Evolutionary conservation across 2,329 filamentous ascomycete species (phyloP).

Genomic region (Epicoccum sorghinum): DNA sequence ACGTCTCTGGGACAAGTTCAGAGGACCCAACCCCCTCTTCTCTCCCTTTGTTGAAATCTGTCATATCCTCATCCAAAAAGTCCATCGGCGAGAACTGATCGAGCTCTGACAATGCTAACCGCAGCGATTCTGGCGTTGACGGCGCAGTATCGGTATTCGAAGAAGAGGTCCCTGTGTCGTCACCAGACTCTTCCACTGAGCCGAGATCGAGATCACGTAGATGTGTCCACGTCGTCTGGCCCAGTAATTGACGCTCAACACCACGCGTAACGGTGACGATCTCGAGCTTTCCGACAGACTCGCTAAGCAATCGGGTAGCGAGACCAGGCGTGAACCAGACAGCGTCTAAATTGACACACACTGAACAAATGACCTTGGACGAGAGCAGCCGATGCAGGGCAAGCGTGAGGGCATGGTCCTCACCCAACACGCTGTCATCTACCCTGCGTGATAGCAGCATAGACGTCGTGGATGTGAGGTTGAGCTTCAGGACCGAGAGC

Average conservation of each 20-base stretch:
- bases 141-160: not conserved
- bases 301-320: not conserved
- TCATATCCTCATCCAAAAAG: not conserved
- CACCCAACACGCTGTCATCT: slow-evolving; percentile 1
- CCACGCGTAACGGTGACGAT: not conserved
- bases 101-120: not conserved
- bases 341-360: not conserved
- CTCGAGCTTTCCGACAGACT: not conserved
- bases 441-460: not conserved
- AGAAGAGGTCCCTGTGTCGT: too few species aligned
- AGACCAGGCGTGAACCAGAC: slow-evolving; percentile 6
- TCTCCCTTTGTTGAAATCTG: not conserved
- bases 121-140: not conserved
- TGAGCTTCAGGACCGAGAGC: not conserved
- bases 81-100: not conserved
- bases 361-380: not conserved
- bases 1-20: too few species aligned
- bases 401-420: not conserved
- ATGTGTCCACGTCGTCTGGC: not conserved
- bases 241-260: not conserved
- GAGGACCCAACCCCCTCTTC: not conserved
- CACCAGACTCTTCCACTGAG: not conserved
- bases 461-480: not conserved
- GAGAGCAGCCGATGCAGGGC: not conserved
- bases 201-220: not conserved